Percentiles rank a stretch among this genome's conserved stretches.
Conservation (phyloP, 176 grass and related monocot species). For the Alopecurus myosuroides region DNA sequence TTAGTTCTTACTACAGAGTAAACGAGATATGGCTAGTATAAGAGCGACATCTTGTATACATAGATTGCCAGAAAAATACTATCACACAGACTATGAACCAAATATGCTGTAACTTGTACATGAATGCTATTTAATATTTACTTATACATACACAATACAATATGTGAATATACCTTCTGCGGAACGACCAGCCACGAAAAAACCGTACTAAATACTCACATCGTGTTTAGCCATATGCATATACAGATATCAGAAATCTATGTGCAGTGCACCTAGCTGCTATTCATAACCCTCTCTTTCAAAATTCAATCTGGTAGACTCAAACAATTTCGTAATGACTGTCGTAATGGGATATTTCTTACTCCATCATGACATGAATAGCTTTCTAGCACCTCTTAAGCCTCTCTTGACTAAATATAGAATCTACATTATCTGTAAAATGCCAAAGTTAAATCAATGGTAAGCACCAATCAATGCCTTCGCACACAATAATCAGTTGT, state of each 20-base stretch:
- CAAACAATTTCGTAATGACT: not conserved
- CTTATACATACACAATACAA: conserved; percentile 26
- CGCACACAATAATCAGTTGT: not conserved
- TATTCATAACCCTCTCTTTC: conserved; percentile 1
- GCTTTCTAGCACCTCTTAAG: conserved; percentile 19
- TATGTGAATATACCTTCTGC: not conserved
- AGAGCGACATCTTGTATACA: conserved; percentile 17
- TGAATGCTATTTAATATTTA: conserved; percentile 18
- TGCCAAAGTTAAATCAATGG: not conserved
- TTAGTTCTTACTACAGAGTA: conserved; percentile 1
- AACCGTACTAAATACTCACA: conserved; percentile 9
- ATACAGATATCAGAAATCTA: conserved; percentile 7
- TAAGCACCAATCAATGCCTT: conserved; percentile 8
- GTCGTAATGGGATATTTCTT: not conserved
- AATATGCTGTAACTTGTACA: conserved; percentile 24
- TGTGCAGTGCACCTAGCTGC: not conserved
- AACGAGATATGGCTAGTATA: conserved; percentile 17
- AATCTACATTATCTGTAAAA: conserved; percentile 37
- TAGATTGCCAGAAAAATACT: conserved; percentile 1
- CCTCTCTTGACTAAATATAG: conserved; percentile 20
- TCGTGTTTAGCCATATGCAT: conserved; percentile 2
- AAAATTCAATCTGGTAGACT: not conserved
- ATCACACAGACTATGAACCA: not conserved
- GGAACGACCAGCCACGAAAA: not conserved
- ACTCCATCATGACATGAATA: not conserved